A percentile compares a stretch with the other conserved stretches of the same genome.
These are phyloP conservation scores for Pichia californica DNA, from an alignment of 805 yeast species.

Conservation along the genomic window DNA sequence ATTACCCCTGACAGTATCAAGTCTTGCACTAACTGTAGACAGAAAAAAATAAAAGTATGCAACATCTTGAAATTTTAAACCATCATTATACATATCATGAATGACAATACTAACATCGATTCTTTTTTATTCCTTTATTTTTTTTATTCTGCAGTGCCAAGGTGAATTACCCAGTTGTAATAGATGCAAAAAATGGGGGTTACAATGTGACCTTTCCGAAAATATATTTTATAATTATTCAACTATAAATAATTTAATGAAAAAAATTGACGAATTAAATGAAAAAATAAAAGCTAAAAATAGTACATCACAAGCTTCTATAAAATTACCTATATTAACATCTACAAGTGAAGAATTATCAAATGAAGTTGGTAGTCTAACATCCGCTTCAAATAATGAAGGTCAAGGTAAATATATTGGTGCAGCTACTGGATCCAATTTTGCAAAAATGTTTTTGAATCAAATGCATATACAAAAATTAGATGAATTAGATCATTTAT, in stretches of 20 bases:
- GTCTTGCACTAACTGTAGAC: slow-evolving; percentile 20
- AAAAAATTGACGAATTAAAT: slow-evolving; percentile 13
- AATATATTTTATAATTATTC: slow-evolving; percentile 19
- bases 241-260: slow-evolving; percentile 15
- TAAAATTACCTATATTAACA: too few relatives aligned
- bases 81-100: background rate
- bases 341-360: slow-evolving; percentile 17
- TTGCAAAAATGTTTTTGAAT: slow-evolving; percentile 18
- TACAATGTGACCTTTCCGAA: slow-evolving; percentile 16
- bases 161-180: slow-evolving; percentile 19
- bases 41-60: slow-evolving; percentile 22
- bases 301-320: too few relatives aligned
- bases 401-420: slow-evolving; percentile 15
- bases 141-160: slow-evolving; percentile 17
- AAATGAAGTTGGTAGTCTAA: slow-evolving; percentile 22
- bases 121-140: too few relatives aligned
- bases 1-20: slow-evolving; percentile 15
- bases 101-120: background rate
- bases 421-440: slow-evolving; percentile 25
- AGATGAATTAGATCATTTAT: slow-evolving; percentile 6
- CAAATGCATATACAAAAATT: slow-evolving; percentile 17
- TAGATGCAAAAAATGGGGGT: slow-evolving; percentile 16
- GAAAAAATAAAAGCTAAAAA: slow-evolving; percentile 6
- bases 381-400: slow-evolving; percentile 12
- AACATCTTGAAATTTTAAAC: too few relatives aligned